These are phyloP conservation scores for Lathyrus sativus DNA, from an alignment of 306 rosid genomes.

Conservation along the genomic window DNA sequence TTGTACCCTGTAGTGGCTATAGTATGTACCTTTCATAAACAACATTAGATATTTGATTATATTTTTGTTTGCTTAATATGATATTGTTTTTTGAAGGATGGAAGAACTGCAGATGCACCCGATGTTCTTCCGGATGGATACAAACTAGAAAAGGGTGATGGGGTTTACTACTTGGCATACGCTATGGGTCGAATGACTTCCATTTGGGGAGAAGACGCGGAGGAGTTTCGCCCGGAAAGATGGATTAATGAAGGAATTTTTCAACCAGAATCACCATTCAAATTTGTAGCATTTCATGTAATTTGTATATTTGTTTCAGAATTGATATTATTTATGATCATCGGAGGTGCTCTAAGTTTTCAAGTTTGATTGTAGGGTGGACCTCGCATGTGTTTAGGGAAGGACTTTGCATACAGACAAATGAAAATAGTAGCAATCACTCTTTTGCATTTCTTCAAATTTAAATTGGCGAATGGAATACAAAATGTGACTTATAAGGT, in stretches of 20 bases:
- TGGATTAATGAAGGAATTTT: conserved; percentile 66
- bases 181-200: conserved; percentile 74
- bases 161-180: conserved; percentile 61
- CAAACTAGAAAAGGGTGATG: conserved; percentile 65
- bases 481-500: conserved; percentile 52
- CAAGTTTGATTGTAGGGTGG: conserved; percentile 56
- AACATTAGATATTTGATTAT: too few relatives aligned
- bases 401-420: conserved; percentile 76
- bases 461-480: conserved; percentile 53
- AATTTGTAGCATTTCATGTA: conserved; percentile 71
- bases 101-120: conserved; percentile 51
- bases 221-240: conserved; percentile 70
- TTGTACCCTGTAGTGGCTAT: conserved; percentile 73
- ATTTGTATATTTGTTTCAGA: conserved; percentile 33
- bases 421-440: conserved; percentile 71
- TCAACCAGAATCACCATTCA: conserved; percentile 72
- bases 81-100: conserved; percentile 45
- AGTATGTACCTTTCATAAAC: conserved; percentile 38
- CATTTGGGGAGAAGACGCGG: conserved; percentile 75
- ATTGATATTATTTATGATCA: neutral
- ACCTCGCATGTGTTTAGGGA: conserved; percentile 74
- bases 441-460: conserved; percentile 58
- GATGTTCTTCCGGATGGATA: conserved; percentile 74
- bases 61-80: conserved; percentile 6
- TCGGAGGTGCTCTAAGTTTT: neutral